Evolutionary conservation across 306 rosid species (phyloP), one percentile per base, ranked within the genome.

Genomic region (Luffa acutangula): DNA sequence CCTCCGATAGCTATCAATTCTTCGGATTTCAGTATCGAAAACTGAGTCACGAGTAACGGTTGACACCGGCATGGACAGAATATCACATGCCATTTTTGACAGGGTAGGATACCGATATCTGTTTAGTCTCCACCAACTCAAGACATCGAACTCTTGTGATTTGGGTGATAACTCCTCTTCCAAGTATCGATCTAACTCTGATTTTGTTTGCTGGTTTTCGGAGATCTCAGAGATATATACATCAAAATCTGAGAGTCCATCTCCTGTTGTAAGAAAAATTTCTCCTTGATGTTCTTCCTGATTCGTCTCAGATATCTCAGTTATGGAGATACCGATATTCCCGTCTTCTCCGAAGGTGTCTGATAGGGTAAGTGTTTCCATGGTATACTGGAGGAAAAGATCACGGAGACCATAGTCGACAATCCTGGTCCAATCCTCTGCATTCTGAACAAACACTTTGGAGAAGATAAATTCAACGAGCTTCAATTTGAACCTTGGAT

Each of bases 401-500:
- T 92, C 95, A 8, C 81, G 95, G 81, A 95, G 87, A 31, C 97
- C 90, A 58, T 91, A 94, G 13, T 90, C 89, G 31, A 91, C 93
- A 80, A 84, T 77, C 78, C 84, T 87, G 69, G 82, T 82, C 98
- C 97, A 95, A 52, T 82, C 45, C 81, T 83, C 93, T 9, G 95
- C 94, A 84, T 90, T 82, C 83, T 85, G 90, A 51, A 92, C 91
- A 56, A 88, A 91, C 17, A 90, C 83, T 82, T 89, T 83, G 66
- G 85, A 42, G 75, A 95, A 95, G 21, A 88, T 91, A 66, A 83
- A 73, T 81, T 92, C 92, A 58, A 95, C 97, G 63, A 87, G 82
- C 78, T 90, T 88, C 92, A 89, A 86, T 90, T 95, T 95, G 85
- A 87, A 90, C 83, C 96, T 87, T 1, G 98, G 98, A 78, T 95